Percentiles rank a stretch among this genome's conserved stretches.
Evolutionary conservation across 805 yeast species (phyloP).

Genomic region (Yamadazyma scolyti): DNA sequence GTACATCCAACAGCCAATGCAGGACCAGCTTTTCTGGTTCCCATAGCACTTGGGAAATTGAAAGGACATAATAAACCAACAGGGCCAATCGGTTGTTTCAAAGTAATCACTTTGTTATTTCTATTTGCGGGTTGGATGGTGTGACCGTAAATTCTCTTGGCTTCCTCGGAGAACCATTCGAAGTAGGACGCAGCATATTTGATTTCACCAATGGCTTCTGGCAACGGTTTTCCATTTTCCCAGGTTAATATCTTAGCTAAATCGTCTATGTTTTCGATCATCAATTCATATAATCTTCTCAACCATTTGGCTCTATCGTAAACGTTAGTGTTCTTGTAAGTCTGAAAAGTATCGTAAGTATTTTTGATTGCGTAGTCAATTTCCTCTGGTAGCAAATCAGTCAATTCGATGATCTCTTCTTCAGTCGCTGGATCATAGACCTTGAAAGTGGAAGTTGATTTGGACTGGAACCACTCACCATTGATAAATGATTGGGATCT

Average conservation of each 20-base stretch:
- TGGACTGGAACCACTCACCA: slow-evolving; percentile 37
- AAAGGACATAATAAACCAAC: slow-evolving; percentile 64
- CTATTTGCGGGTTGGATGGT: slow-evolving; percentile 54
- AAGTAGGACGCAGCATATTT: slow-evolving; percentile 53
- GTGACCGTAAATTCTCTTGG: slow-evolving; percentile 52
- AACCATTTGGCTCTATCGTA: slow-evolving; percentile 49
- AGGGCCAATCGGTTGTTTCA: slow-evolving; percentile 61
- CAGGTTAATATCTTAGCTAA: slow-evolving; percentile 52
- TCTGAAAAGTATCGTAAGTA: slow-evolving; percentile 44
- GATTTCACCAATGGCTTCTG: slow-evolving; percentile 54
- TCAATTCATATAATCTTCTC: slow-evolving; percentile 46
- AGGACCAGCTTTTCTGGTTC: slow-evolving; percentile 61
- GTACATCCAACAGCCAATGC: slow-evolving; percentile 68
- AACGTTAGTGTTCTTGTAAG: slow-evolving; percentile 45
- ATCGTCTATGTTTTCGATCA: slow-evolving; percentile 55
- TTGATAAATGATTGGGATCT: slow-evolving; percentile 31
- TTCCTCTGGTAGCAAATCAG: slow-evolving; percentile 45
- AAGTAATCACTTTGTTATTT: slow-evolving; percentile 49
- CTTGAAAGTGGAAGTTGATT: slow-evolving; percentile 32
- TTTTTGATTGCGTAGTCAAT: slow-evolving; percentile 44
- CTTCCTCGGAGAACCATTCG: slow-evolving; percentile 51
- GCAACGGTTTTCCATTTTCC: slow-evolving; percentile 59
- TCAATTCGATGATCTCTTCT: slow-evolving; percentile 30
- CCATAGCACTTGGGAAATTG: slow-evolving; percentile 69
- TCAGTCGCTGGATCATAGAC: slow-evolving; percentile 41